phyloP scores from a whole-genome alignment of 2,329 filamentous ascomycete species.

The Sclerotinia glacialis region DNA sequence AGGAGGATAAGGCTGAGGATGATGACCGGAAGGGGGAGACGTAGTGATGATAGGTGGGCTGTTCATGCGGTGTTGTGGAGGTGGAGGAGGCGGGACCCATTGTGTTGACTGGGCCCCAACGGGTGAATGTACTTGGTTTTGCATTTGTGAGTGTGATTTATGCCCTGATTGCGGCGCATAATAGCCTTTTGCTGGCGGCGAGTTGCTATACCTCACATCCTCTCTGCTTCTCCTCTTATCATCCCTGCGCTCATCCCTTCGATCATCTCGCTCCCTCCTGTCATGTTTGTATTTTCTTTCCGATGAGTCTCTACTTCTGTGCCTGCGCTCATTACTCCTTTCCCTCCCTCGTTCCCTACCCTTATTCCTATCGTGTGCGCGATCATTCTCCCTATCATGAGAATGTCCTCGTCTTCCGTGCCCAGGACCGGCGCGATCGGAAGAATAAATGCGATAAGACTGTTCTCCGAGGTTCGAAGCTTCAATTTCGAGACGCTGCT shows the following conservation, averaged over 20 bases:
- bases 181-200: constrained; percentile 3
- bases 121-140: neutral
- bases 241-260: constrained; percentile 3
- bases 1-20: neutral
- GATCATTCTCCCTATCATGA: neutral
- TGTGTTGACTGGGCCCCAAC: neutral
- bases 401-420: constrained; percentile 18
- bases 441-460: constrained; percentile 22
- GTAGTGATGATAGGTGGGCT: constrained; percentile 10
- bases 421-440: constrained; percentile 17
- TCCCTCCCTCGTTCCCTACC: neutral
- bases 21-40: neutral
- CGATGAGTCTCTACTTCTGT: constrained; percentile 7
- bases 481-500: constrained; percentile 39
- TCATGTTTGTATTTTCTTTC: constrained; percentile 15
- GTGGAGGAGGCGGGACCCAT: constrained; percentile 18
- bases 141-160: neutral
- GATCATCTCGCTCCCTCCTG: constrained; percentile 5
- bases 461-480: constrained; percentile 27
- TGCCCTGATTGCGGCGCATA: constrained; percentile 6
- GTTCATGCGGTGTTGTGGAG: constrained; percentile 11
- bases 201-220: constrained; percentile 12
- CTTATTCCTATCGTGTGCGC: neutral
- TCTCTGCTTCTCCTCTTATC: constrained; percentile 18
- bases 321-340: constrained; percentile 15